phyloP scores from a whole-genome alignment of 1,139 yeast genomes.

The Blastobotrys proliferans region DNA sequence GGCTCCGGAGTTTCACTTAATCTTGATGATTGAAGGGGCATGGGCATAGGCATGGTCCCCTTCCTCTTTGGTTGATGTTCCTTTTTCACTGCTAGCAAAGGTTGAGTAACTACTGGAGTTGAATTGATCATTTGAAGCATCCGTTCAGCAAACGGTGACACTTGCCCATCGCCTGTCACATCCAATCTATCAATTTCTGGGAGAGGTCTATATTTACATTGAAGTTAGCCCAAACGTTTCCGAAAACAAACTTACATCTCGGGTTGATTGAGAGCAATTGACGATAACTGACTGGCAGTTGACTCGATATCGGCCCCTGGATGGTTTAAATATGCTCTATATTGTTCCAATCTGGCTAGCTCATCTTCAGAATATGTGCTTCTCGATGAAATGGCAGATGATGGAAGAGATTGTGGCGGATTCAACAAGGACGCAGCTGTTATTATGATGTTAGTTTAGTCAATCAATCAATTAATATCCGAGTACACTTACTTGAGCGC shows the following conservation, averaged over 20 bases:
- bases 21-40: neutral
- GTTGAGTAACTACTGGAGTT: neutral
- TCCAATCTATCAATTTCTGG: neutral
- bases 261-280: neutral
- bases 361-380: neutral
- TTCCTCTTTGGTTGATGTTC: neutral
- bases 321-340: neutral
- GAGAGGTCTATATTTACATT: neutral
- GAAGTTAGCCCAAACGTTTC: neutral
- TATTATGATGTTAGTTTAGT: neutral
- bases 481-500: slow-evolving; percentile 4
- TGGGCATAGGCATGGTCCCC: neutral
- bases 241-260: neutral
- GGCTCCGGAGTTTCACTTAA: too few species aligned
- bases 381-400: neutral
- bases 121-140: neutral
- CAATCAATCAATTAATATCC: neutral
- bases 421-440: neutral
- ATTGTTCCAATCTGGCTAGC: neutral
- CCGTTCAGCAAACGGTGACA: slow-evolving; percentile 3
- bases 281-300: neutral
- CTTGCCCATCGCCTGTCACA: neutral
- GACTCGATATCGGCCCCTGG: neutral
- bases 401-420: slow-evolving; percentile 1
- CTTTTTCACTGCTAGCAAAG: neutral